Percentiles rank a stretch among this genome's conserved stretches.
These are phyloP conservation scores for Salvia hispanica DNA, from an alignment of 257 asterid genomes.

Conservation along the genomic window DNA sequence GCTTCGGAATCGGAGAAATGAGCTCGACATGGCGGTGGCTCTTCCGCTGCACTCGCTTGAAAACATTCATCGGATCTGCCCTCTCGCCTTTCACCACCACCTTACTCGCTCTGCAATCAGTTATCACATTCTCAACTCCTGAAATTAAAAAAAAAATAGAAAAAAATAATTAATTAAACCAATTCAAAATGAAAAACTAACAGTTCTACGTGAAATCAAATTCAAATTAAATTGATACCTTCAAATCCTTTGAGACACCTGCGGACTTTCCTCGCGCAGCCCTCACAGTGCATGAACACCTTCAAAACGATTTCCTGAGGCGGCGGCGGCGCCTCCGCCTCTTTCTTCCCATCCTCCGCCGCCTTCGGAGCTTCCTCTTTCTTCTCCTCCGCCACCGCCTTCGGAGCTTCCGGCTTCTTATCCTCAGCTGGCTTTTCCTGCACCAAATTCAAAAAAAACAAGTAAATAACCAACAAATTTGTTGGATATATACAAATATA, in stretches of 20 bases:
- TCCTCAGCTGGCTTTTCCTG: slow-evolving; percentile 61
- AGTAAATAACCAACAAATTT: no score
- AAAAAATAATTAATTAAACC: neutral
- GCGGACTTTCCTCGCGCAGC: slow-evolving; percentile 86
- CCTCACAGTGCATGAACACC: slow-evolving; percentile 97
- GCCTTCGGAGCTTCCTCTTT: slow-evolving; percentile 38
- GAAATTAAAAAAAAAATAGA: neutral
- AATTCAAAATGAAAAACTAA: no score
- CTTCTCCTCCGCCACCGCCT: slow-evolving; percentile 45
- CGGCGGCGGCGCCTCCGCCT: slow-evolving; percentile 35
- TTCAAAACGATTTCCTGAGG: slow-evolving; percentile 69
- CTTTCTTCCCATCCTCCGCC: slow-evolving; percentile 31
- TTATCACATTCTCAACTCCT: slow-evolving; percentile 84
- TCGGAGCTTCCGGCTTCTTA: slow-evolving; percentile 42
- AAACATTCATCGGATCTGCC: slow-evolving; percentile 87
- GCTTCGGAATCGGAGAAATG: slow-evolving; percentile 68
- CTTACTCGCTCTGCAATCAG: slow-evolving; percentile 64
- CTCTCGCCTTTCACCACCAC: slow-evolving; percentile 87
- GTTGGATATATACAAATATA: no score
- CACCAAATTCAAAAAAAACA: neutral
- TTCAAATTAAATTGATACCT: slow-evolving; percentile 40
- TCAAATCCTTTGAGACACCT: slow-evolving; percentile 72
- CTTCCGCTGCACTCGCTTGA: slow-evolving; percentile 80
- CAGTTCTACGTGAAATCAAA: no score
- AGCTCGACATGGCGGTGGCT: slow-evolving; percentile 86